A percentile compares a stretch with the other conserved stretches of the same genome.
Conservation (phyloP, 805 yeast genomes). For the Schizosaccharomyces cryophilus region DNA sequence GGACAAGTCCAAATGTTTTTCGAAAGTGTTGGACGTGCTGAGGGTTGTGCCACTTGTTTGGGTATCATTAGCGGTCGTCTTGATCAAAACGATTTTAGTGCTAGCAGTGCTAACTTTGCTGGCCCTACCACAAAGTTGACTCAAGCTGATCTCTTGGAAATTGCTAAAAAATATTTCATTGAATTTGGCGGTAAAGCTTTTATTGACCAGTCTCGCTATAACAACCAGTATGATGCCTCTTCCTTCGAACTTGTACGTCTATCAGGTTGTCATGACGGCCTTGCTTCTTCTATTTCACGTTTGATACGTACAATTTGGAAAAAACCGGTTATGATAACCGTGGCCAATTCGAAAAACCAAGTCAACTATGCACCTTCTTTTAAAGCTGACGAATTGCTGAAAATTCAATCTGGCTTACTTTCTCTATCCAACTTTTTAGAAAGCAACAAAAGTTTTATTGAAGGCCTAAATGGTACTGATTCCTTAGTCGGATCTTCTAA, state of each 20-base stretch:
- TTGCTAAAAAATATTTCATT: constrained; percentile 14
- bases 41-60: constrained; percentile 71
- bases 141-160: constrained; percentile 17
- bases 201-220: constrained; percentile 1
- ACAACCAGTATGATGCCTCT: constrained; percentile 5
- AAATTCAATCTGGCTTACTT: constrained; percentile 12
- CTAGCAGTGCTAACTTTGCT: not conserved
- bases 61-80: constrained; percentile 46
- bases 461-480: constrained; percentile 18
- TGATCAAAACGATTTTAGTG: not conserved
- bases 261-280: constrained; percentile 79
- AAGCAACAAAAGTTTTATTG: constrained; percentile 22
- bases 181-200: constrained; percentile 15
- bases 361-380: not conserved
- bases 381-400: constrained; percentile 9
- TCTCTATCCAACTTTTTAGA: constrained; percentile 17
- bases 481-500: constrained; percentile 6
- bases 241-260: constrained; percentile 30
- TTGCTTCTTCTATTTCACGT: constrained; percentile 54
- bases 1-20: constrained; percentile 27
- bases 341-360: not conserved
- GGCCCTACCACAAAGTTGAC: constrained; percentile 11
- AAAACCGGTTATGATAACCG: constrained; percentile 28
- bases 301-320: constrained; percentile 63
- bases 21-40: constrained; percentile 61